phyloP scores from a whole-genome alignment of 352 stramenopile genomes.

The Elongisporangium undulatum region DNA sequence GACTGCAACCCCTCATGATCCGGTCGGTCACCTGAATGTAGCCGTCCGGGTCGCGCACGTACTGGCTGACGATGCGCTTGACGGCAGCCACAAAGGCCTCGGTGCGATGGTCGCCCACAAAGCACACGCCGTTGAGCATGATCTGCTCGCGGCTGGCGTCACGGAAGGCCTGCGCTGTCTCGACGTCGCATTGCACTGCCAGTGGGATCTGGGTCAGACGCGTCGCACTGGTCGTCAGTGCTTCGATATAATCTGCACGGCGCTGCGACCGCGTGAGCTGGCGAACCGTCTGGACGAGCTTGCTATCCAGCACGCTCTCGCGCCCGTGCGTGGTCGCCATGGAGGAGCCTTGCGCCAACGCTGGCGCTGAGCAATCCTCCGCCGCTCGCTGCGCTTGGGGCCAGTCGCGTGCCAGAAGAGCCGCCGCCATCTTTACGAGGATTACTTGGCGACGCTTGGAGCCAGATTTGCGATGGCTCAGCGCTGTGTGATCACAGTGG shows the following conservation, averaged over 20 bases:
- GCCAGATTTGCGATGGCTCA: neutral
- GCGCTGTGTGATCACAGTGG: too few species aligned
- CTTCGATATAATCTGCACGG: conserved; percentile 53
- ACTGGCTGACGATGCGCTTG: conserved; percentile 59
- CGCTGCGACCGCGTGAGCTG: conserved; percentile 30
- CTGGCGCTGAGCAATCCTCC: neutral
- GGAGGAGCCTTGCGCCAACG: neutral
- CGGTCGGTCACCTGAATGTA: conserved; percentile 49
- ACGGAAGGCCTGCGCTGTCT: conserved; percentile 66
- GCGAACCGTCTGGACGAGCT: conserved; percentile 33
- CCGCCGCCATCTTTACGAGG: neutral
- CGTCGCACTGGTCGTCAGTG: conserved; percentile 18
- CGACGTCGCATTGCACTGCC: conserved; percentile 50
- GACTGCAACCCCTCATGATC: conserved; percentile 67
- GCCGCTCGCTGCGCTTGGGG: conserved; percentile 1
- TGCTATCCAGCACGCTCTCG: conserved; percentile 29
- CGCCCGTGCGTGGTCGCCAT: neutral
- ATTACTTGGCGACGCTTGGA: neutral
- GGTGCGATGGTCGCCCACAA: conserved; percentile 66
- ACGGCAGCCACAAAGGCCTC: conserved; percentile 70
- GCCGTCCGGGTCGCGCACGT: conserved; percentile 38
- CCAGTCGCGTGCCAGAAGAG: neutral
- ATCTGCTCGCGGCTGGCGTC: conserved; percentile 70
- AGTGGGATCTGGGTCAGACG: conserved; percentile 44
- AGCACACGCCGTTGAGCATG: conserved; percentile 66